Conservation (phyloP, 2,329 filamentous ascomycete species). For the Penicillium hordei region DNA sequence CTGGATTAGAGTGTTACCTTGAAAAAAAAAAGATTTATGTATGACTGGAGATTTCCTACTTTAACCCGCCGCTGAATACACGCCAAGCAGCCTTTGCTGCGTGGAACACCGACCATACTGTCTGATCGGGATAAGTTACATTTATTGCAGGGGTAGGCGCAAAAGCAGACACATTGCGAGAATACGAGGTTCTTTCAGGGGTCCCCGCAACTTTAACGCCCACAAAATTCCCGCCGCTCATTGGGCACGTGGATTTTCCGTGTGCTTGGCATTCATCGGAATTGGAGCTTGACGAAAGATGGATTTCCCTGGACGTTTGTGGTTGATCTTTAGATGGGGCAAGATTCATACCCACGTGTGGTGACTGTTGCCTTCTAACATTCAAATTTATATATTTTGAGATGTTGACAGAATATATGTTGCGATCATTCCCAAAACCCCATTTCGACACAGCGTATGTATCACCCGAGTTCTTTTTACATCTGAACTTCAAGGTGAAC, state of each 20-base stretch:
- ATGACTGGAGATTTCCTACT: constrained; percentile 10
- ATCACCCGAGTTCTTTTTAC: background rate
- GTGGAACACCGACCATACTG: constrained; percentile 26
- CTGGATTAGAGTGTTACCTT: background rate
- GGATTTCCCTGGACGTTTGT: background rate
- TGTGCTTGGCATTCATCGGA: background rate
- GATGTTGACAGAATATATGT: background rate
- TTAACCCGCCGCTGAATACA: constrained; percentile 27
- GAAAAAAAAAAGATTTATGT: no score
- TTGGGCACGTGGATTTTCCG: background rate
- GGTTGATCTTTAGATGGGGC: background rate
- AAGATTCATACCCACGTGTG: background rate
- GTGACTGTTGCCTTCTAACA: no score
- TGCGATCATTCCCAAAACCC: background rate
- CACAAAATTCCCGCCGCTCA: background rate
- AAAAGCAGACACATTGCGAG: background rate
- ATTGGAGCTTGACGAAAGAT: background rate
- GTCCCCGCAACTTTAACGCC: background rate
- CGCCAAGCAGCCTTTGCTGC: constrained; percentile 23
- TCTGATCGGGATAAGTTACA: background rate
- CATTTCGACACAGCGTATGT: background rate
- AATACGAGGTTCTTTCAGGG: constrained; percentile 5
- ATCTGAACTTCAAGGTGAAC: background rate
- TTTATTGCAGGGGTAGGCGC: background rate
- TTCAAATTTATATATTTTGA: no score